Evolutionary conservation across 2,329 filamentous ascomycete genomes (phyloP).

Genomic region (Xylaria sp.): DNA sequence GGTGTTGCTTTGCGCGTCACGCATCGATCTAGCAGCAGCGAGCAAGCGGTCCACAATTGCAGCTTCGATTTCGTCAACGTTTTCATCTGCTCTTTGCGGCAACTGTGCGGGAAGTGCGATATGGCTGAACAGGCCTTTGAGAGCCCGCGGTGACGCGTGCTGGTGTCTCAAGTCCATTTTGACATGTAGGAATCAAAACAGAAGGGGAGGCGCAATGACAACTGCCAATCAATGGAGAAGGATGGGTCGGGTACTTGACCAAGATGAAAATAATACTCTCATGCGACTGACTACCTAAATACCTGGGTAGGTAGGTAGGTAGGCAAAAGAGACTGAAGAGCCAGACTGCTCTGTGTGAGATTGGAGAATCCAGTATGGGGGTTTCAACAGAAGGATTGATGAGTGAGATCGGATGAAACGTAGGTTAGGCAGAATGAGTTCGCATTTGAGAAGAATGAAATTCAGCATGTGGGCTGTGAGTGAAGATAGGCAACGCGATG

Average conservation of each 20-base stretch:
- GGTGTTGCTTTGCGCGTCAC: conserved; percentile 4
- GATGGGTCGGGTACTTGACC: neutral
- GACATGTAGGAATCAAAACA: neutral
- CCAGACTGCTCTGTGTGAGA: neutral
- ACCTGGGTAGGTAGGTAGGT: neutral
- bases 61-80: conserved; percentile 16
- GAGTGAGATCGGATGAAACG: neutral
- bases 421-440: neutral
- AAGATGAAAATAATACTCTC: no score
- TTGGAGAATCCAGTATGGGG: neutral
- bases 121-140: conserved; percentile 26
- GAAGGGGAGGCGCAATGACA: neutral
- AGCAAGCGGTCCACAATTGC: conserved; percentile 21
- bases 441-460: neutral
- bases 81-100: conserved; percentile 18
- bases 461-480: neutral
- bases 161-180: conserved; percentile 7
- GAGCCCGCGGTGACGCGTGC: conserved; percentile 6
- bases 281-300: no score
- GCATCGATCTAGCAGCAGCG: conserved; percentile 15
- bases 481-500: neutral
- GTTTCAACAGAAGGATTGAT: neutral
- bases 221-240: neutral
- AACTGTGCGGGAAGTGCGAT: conserved; percentile 26
- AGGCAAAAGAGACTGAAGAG: neutral